Evolutionary conservation across 2,329 filamentous ascomycete genomes (phyloP), one percentile per base, ranked within the genome.

Genomic region (Colletotrichum paranaense): DNA sequence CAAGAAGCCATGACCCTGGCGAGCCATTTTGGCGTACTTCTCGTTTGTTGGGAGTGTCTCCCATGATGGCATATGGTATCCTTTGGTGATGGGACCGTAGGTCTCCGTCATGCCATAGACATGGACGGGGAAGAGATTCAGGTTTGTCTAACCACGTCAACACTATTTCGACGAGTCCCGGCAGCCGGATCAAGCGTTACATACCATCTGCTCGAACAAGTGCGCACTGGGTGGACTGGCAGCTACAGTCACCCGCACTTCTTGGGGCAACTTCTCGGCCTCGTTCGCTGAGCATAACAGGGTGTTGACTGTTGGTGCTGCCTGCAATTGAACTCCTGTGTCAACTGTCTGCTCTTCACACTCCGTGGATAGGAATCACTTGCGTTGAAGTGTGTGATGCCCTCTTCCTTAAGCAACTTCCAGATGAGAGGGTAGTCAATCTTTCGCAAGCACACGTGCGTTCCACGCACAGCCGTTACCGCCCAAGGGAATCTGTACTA

Each of bases 351-450:
- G 1, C 19, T 14, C n/a, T 16, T 8, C 12, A n/a, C 11, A 9
- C 3, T 14, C 9, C 6, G 14, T 26, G n/a, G 16, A 7, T 38
- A 0, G 97, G 97, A 0, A 96, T 97, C 1, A 96, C 96, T 97
- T 1, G 97, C 96, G 79, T 96, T 97, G 85, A 97, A 98, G 82
- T 99, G 97, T 0, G 95, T 98, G 75, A 99, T 93, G 7, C 90
- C 87, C 82, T 98, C 94, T 65, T 95, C 90, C 79, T 95, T 97
- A 42, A 99, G 85, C 4, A 99, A 85, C 62, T 90, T 89, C 97
- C 97, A 99, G 73, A 99, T 97, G 72, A 96, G 87, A 0, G 94
- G 91, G 80, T 99, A 99, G 83, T 98, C 95, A 76, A 99, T 94
- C 86, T 98, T 98, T 74, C 97, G 90, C 22, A 99, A 87, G 78